Conservation (phyloP, 805 yeast species). For the Suhomyces pyralidae region DNA sequence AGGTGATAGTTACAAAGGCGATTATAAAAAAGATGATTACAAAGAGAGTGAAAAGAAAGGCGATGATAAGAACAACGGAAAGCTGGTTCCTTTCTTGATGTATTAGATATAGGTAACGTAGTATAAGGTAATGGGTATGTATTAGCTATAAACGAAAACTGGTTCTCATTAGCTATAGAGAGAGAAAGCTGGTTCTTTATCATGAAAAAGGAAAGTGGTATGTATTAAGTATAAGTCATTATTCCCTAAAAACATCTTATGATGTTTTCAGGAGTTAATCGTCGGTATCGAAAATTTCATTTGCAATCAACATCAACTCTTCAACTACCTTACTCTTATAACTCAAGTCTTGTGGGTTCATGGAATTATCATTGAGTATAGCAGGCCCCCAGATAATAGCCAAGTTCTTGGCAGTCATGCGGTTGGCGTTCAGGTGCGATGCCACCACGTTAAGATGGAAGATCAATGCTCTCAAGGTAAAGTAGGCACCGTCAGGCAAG, state of each 20-base stretch:
- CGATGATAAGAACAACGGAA: slow-evolving; percentile 2
- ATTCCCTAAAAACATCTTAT: too few relatives aligned
- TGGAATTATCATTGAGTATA: slow-evolving; percentile 62
- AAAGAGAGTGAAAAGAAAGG: neutral
- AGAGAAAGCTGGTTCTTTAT: too few relatives aligned
- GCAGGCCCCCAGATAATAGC: slow-evolving; percentile 97
- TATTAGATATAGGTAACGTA: slow-evolving; percentile 8
- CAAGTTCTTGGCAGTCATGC: slow-evolving; percentile 79
- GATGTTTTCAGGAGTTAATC: slow-evolving; percentile 11
- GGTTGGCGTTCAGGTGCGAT: slow-evolving; percentile 56
- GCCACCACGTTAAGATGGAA: slow-evolving; percentile 82
- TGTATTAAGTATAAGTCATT: neutral
- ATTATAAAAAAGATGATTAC: neutral
- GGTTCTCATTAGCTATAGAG: slow-evolving; percentile 16
- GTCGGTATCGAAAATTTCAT: slow-evolving; percentile 60
- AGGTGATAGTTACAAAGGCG: neutral
- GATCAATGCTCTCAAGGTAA: slow-evolving; percentile 78
- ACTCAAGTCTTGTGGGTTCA: slow-evolving; percentile 69
- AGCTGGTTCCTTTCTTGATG: slow-evolving; percentile 16
- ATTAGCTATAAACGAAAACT: neutral
- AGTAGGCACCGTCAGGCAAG: slow-evolving; percentile 91
- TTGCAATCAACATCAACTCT: slow-evolving; percentile 78
- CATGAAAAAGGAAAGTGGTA: neutral
- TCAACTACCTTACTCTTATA: slow-evolving; percentile 77
- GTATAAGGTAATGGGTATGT: neutral